These are phyloP conservation scores for Volutella citrinella DNA, from an alignment of 2,329 filamentous ascomycete genomes.

Conservation along the genomic window DNA sequence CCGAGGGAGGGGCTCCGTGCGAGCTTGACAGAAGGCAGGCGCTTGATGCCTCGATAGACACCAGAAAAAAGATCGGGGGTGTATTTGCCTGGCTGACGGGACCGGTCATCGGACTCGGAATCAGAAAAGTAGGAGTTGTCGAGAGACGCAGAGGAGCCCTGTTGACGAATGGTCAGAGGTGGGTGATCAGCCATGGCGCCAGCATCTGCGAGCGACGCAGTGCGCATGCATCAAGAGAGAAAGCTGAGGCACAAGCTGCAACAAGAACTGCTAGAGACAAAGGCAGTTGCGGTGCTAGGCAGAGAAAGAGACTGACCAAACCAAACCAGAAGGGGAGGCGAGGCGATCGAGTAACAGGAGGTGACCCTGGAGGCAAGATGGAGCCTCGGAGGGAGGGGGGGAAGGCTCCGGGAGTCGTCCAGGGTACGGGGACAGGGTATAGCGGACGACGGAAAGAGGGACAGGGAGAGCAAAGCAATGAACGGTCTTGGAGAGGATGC, in stretches of 20 bases:
- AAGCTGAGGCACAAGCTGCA: slow-evolving; percentile 13
- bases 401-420: no score
- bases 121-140: slow-evolving; percentile 42
- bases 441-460: no score
- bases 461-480: no score
- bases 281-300: background rate
- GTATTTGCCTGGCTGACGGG: slow-evolving; percentile 26
- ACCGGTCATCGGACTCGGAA: slow-evolving; percentile 40
- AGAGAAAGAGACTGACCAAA: slow-evolving; percentile 2
- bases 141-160: slow-evolving; percentile 23
- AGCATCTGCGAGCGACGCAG: background rate
- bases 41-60: slow-evolving; percentile 51
- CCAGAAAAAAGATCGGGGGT: slow-evolving; percentile 48
- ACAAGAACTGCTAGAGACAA: slow-evolving; percentile 3
- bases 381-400: no score
- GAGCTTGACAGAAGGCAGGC: slow-evolving; percentile 42
- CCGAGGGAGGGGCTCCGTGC: slow-evolving; percentile 42
- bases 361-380: slow-evolving; percentile 6
- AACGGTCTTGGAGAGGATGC: no score
- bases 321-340: no score
- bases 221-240: slow-evolving; percentile 4
- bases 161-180: slow-evolving; percentile 31
- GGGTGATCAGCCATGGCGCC: slow-evolving; percentile 25
- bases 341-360: no score
- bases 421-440: no score